Evolutionary conservation across 176 grass and related monocot species (phyloP), one percentile per base, ranked within the genome.

Genomic region (Olyra latifolia): DNA sequence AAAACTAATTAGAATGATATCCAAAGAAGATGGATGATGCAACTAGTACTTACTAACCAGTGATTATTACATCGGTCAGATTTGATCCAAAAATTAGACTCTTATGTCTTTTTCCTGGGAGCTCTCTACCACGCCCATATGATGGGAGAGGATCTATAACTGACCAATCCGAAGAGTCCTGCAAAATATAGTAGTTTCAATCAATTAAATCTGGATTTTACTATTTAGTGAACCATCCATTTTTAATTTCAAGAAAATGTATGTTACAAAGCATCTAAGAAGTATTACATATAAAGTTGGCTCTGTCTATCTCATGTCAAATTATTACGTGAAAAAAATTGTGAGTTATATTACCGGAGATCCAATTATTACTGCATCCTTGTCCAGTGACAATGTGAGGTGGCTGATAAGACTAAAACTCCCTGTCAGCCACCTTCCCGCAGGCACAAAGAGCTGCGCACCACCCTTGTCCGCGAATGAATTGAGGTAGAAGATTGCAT

Each of bases 391-490:
- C 62, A 99, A 84, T 40, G 96, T 95, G 29, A 99, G 88, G 81
- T 95, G 96, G 71, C 92, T 99, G 74, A 99, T 95, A 57, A 99
- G 86, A 83, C 57, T 79, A 89, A 98, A 99, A 91, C 96, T 89
- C 22, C 96, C 92, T 66, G 96, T 99, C 70, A 99, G 42, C 96
- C 96, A 99, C 84, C 83, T 95, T 67, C 96, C 96, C 46, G 92
- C 92, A 52, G 96, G 96, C 75, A 99, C 96, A 44, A 99, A 99
- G 62, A 99, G 87, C 55, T 95, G 84, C 0, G 96, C 96, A 0
- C 96, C 96, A 4, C 96, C 96, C 74, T 99, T 99, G 85, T 99
- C 96, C 0, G 96, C 90, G 47, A 99, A 99, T 20, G 96, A 99
- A 84, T 95, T 91, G 69, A 99, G 96, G 74, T 99, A 99, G 74